A percentile compares a stretch with the other conserved stretches of the same genome.
Conservation (phyloP, 2,329 filamentous ascomycete genomes). For the Monosporascus sp. region DNA sequence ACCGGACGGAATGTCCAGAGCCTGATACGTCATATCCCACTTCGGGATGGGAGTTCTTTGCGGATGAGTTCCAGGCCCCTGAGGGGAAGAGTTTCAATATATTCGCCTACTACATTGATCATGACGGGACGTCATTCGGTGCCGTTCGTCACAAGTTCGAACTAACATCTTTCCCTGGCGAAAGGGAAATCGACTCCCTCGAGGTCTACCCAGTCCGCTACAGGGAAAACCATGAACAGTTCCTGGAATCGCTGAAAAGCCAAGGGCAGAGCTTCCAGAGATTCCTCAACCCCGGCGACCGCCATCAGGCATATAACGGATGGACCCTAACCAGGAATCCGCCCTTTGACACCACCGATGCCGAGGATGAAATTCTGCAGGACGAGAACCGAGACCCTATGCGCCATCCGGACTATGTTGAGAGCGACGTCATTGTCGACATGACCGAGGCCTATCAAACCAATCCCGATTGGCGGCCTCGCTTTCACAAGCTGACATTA, state of each 20-base stretch:
- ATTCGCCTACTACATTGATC: constrained; percentile 36
- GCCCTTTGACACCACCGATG: constrained; percentile 17
- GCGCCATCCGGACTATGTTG: constrained; percentile 33
- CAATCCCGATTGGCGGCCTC: constrained; percentile 32
- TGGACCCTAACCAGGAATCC: constrained; percentile 37
- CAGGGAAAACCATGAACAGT: constrained; percentile 26
- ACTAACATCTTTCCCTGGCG: constrained; percentile 31
- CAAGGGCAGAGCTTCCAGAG: constrained; percentile 29
- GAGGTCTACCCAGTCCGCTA: constrained; percentile 35
- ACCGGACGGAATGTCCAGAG: constrained; percentile 26
- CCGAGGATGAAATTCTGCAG: constrained; percentile 27
- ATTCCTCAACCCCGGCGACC: constrained; percentile 23
- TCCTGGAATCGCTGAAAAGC: constrained; percentile 26
- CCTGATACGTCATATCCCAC: constrained; percentile 23
- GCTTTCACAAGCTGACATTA: constrained; percentile 21
- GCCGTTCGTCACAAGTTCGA: constrained; percentile 32
- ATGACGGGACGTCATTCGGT: constrained; percentile 33
- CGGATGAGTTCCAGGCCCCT: constrained; percentile 24
- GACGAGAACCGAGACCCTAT: constrained; percentile 24
- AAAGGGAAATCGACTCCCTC: constrained; percentile 31
- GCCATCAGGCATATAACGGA: constrained; percentile 34
- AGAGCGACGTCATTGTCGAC: constrained; percentile 38
- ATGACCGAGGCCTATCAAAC: constrained; percentile 34
- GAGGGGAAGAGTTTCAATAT: constrained; percentile 28
- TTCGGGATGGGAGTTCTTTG: constrained; percentile 30